Percentiles rank a stretch among this genome's conserved stretches.
Evolutionary conservation across 108 stramenopile genomes (phyloP).

Genomic region (Discostella stelligeroides): DNA sequence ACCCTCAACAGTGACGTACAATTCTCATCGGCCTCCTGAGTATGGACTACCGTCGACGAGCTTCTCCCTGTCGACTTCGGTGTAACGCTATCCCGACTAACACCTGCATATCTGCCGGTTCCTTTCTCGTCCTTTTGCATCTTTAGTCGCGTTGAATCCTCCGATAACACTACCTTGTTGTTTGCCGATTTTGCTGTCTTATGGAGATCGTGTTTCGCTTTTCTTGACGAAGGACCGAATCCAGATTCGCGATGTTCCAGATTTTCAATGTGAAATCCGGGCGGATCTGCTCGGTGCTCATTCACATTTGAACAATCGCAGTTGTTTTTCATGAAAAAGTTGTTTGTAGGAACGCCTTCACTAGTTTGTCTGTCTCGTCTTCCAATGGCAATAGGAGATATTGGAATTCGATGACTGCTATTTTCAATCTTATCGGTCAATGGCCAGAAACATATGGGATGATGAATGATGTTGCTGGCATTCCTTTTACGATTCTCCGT

Average conservation of each 20-base stretch:
- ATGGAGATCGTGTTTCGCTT: neutral
- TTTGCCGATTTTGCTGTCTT: neutral
- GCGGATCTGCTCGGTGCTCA: constrained; percentile 8
- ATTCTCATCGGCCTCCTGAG: constrained; percentile 48
- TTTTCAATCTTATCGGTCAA: neutral
- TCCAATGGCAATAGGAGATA: constrained; percentile 13
- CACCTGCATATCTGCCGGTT: neutral
- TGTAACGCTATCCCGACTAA: neutral
- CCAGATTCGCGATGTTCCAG: neutral
- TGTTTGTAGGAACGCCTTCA: no score
- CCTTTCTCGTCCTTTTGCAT: neutral
- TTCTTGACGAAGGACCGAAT: no score
- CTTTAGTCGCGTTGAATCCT: neutral
- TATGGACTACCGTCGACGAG: constrained; percentile 5
- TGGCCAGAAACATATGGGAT: constrained; percentile 2
- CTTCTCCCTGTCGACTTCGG: constrained; percentile 10
- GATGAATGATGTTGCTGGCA: neutral
- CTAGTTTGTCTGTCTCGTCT: neutral
- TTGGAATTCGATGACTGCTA: neutral
- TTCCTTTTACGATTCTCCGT: no score
- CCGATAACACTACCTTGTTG: neutral
- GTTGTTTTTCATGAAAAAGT: no score
- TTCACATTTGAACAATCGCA: neutral
- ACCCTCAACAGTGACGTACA: constrained; percentile 23
- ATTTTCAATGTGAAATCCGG: constrained; percentile 4